Evolutionary conservation across 306 rosid species (phyloP), one percentile per base, ranked within the genome.

Genomic region (Styphnolobium japonicum): DNA sequence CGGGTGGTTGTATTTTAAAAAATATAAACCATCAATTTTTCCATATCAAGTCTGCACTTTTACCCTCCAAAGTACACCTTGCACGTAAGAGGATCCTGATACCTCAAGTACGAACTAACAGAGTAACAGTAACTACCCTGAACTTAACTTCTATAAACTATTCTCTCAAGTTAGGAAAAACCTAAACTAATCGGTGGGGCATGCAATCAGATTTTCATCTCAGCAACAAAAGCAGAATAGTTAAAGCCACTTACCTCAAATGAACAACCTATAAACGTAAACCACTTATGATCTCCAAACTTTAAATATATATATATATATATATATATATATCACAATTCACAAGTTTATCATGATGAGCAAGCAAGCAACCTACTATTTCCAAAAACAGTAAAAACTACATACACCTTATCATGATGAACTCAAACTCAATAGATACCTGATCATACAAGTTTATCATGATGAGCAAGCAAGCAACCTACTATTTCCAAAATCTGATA

Each of bases 361-460:
- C 45, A 69, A 66, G 9, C 60, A 23, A 56, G 34, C 3, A 73
- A 58, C 43, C 34, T 10, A 71, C 65, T 51, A 31, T 71, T 71
- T 37, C 10, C 42, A 52, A 58, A n/a, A n/a, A n/a, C n/a, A n/a
- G n/a, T n/a, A n/a, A n/a, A n/a, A n/a, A n/a, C n/a, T n/a, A 37
- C 39, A 42, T 14, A 14, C n/a, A n/a, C n/a, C n/a, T n/a, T n/a
- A n/a, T n/a, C n/a, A n/a, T n/a, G n/a, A n/a, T n/a, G n/a, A n/a
- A n/a, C n/a, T 10, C 1, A 10, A 18, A 12, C 10, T 65, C 37
- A n/a, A 71, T 61, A 15, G 83, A 36, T 83, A 91, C 97, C 96
- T 85, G 92, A 84, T 86, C 90, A 75, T 72, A 73, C 23, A 72
- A 37, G 37, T 36, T 10, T 4, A 40, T 36, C 64, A 31, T 71